These are phyloP conservation scores for Epipyxis sp. DNA, from an alignment of 108 stramenopile species.

Conservation along the genomic window DNA sequence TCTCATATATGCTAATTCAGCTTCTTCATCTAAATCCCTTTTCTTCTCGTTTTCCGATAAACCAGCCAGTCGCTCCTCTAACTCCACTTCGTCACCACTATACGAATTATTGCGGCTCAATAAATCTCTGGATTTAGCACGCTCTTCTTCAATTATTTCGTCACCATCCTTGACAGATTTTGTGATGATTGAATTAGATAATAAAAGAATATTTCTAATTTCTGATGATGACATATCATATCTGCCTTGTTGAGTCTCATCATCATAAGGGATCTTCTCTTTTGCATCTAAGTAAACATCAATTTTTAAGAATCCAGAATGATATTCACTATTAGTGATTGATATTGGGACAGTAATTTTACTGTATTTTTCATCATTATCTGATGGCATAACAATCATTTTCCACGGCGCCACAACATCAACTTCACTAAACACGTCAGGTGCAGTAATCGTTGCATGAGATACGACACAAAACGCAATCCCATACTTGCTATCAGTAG, in stretches of 20 bases:
- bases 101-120: background rate
- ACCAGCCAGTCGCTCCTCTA: background rate
- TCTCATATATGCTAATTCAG: background rate
- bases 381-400: background rate
- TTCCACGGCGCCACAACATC: background rate
- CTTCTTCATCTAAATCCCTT: background rate
- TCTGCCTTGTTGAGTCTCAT: background rate
- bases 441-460: background rate
- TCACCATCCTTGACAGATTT: background rate
- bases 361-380: background rate
- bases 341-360: slow-evolving; percentile 6
- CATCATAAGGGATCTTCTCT: background rate
- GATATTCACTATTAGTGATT: background rate
- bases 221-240: background rate
- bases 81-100: background rate
- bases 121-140: background rate
- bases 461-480: background rate
- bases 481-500: background rate
- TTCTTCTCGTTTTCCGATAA: background rate
- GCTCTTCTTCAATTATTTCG: background rate
- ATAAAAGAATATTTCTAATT: background rate
- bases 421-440: background rate
- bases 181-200: background rate
- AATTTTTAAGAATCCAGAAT: background rate
- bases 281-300: background rate